Percentiles rank a stretch among this genome's conserved stretches.
Conservation (phyloP, 192 early-diverging fungal species). For the Powellomyces hirtus region DNA sequence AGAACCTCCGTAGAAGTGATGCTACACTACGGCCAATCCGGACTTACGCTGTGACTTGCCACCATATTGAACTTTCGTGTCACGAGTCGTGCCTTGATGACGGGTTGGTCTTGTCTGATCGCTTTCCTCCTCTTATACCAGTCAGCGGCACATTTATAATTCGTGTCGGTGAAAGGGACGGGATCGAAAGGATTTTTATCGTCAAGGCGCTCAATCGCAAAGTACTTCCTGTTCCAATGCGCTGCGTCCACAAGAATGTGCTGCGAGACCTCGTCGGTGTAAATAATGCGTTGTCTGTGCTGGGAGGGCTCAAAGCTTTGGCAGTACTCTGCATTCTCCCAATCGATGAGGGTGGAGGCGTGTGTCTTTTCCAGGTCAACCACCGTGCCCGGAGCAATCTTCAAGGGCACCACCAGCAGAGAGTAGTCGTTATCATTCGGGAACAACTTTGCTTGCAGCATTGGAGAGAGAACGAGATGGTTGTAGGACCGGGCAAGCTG, state of each 20-base stretch:
- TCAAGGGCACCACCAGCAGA: slow-evolving; percentile 10
- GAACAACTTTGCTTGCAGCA: slow-evolving; percentile 20
- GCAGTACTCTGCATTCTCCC: not conserved
- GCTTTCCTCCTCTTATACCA: slow-evolving; percentile 10
- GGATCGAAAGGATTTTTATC: slow-evolving; percentile 17
- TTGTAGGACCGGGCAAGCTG: not conserved
- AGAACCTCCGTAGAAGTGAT: not conserved
- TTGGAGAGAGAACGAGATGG: slow-evolving; percentile 4
- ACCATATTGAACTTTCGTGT: slow-evolving; percentile 30
- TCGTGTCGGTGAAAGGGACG: slow-evolving; percentile 24
- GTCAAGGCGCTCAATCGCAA: slow-evolving; percentile 1
- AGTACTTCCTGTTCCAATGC: slow-evolving; percentile 15
- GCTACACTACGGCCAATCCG: not conserved
- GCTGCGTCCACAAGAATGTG: not conserved
- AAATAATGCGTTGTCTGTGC: not conserved
- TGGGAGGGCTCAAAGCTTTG: not conserved
- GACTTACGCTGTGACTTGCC: slow-evolving; percentile 14
- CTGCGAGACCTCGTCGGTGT: not conserved
- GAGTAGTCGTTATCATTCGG: slow-evolving; percentile 2
- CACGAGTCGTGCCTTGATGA: slow-evolving; percentile 21
- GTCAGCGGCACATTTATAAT: slow-evolving; percentile 23
- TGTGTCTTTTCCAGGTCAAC: not conserved
- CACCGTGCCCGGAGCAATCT: not conserved
- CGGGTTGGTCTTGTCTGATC: slow-evolving; percentile 13
- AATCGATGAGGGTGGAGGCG: slow-evolving; percentile 12